These are phyloP conservation scores for Poa pratensis DNA, from an alignment of 176 grass and related monocot genomes.

Conservation along the genomic window DNA sequence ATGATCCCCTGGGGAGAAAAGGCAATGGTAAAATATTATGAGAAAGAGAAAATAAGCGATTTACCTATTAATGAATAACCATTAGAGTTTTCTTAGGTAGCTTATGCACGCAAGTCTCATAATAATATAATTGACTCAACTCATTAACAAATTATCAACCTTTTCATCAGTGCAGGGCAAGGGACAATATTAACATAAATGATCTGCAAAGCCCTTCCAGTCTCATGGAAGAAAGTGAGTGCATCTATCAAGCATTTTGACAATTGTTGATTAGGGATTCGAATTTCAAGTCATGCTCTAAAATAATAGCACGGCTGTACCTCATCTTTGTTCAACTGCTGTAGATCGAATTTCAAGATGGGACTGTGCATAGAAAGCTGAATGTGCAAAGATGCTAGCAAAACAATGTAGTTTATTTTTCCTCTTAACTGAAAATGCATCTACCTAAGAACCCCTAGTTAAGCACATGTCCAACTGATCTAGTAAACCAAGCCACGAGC, in stretches of 20 bases:
- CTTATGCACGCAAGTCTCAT: background rate
- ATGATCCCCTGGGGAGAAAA: constrained; percentile 63
- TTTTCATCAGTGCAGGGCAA: background rate
- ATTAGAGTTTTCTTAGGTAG: background rate
- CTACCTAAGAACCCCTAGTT: background rate
- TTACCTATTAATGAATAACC: background rate
- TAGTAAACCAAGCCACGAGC: constrained; percentile 7
- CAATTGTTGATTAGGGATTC: background rate
- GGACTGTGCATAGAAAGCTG: background rate
- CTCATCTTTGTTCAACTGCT: constrained; percentile 7
- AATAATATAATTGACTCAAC: background rate
- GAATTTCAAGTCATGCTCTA: background rate
- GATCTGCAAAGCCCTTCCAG: background rate
- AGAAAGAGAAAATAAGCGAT: background rate
- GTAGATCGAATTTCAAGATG: background rate
- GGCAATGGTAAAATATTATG: constrained; percentile 20
- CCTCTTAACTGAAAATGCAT: background rate
- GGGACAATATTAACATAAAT: background rate
- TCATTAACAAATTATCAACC: background rate
- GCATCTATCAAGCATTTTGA: background rate
- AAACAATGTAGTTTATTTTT: background rate
- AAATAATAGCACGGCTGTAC: constrained; percentile 1
- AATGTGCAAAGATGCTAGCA: background rate
- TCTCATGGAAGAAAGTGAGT: background rate
- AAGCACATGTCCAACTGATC: background rate